Percentiles rank a stretch among this genome's conserved stretches.
These are phyloP conservation scores for Exidia glandulosa DNA, from an alignment of 768 basidiomycete genomes.

Conservation along the genomic window DNA sequence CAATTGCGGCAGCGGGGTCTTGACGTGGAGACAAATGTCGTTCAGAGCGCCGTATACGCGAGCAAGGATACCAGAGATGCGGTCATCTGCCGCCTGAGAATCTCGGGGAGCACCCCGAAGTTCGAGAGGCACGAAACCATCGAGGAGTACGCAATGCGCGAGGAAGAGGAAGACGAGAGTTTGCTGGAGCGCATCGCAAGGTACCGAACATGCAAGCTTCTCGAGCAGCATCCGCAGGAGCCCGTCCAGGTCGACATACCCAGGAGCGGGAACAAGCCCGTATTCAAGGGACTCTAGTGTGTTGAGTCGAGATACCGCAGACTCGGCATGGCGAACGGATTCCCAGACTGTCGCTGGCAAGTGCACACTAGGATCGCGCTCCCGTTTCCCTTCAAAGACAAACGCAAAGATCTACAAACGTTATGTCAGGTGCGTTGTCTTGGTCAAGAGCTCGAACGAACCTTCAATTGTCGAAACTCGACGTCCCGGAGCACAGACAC, in stretches of 20 bases:
- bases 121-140: neutral
- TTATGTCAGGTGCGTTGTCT: neutral
- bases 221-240: no score
- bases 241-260: no score
- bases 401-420: conserved; percentile 44
- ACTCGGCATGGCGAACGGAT: no score
- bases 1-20: no score
- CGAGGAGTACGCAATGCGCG: conserved; percentile 29
- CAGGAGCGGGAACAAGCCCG: no score
- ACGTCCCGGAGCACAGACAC: conserved; percentile 41
- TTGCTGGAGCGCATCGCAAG: no score
- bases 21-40: neutral
- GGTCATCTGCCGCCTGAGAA: neutral
- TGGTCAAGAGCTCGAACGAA: conserved; percentile 11
- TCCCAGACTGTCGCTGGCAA: neutral
- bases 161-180: conserved; percentile 28
- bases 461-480: conserved; percentile 57
- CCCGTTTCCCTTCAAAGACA: conserved; percentile 33
- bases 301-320: no score
- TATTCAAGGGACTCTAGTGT: no score
- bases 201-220: no score
- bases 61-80: neutral
- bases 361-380: conserved; percentile 7
- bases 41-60: neutral
- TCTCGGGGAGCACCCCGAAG: neutral